Percentiles rank a stretch among this genome's conserved stretches.
phyloP scores from a whole-genome alignment of 1,284 basidiomycete species.

The Cutaneotrichosporon cavernicola region DNA sequence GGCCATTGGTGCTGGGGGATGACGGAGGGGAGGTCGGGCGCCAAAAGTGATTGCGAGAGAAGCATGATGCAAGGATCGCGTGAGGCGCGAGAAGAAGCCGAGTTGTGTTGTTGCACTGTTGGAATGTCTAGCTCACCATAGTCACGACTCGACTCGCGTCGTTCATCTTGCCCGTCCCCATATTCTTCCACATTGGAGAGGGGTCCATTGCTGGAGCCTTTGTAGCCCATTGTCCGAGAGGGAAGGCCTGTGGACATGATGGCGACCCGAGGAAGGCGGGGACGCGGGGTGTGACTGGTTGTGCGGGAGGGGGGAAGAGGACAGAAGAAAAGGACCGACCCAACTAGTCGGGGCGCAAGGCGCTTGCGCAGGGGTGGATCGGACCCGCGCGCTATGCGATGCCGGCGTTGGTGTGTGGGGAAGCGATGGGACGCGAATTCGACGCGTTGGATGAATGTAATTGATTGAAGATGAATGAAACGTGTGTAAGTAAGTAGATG shows the following conservation, averaged over 20 bases:
- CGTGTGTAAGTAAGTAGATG: too few species aligned
- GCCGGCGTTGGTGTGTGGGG: background rate
- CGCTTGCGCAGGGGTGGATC: background rate
- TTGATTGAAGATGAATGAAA: background rate
- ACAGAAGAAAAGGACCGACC: background rate
- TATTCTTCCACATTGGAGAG: conserved; percentile 8
- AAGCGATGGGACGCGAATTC: background rate
- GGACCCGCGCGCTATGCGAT: background rate
- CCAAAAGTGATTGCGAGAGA: background rate
- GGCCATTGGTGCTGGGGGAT: background rate
- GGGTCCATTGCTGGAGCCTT: background rate
- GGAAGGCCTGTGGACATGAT: conserved; percentile 1
- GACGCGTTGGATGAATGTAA: background rate
- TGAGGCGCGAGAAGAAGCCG: background rate
- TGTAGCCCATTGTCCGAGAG: background rate
- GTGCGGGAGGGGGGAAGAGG: background rate
- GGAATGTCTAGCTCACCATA: background rate
- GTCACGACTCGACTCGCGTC: background rate
- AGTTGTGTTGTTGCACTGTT: background rate
- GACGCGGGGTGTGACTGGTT: background rate
- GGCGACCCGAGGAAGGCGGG: background rate
- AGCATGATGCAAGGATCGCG: background rate
- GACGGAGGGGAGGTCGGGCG: background rate
- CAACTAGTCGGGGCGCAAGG: background rate
- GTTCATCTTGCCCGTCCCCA: background rate